phyloP scores from a whole-genome alignment of 179 eudicot genomes.

The Silene vulgaris region DNA sequence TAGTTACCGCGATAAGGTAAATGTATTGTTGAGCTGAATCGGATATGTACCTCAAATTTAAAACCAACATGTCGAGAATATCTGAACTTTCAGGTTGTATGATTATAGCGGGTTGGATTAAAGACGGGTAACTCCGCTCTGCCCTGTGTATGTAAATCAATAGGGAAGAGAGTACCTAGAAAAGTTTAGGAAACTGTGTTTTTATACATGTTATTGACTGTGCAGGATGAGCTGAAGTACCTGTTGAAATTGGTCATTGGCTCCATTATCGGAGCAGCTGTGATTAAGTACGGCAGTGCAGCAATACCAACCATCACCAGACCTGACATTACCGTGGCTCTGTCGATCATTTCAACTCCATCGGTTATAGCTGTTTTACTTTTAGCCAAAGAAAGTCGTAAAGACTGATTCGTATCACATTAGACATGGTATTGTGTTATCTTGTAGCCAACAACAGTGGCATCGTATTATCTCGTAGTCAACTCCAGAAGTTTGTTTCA shows the following conservation, averaged over 20 bases:
- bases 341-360: slow-evolving; percentile 16
- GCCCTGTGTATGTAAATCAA: background rate
- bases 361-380: slow-evolving; percentile 9
- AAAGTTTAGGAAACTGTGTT: background rate
- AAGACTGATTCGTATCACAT: slow-evolving; percentile 1
- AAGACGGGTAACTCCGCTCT: background rate
- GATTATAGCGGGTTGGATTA: background rate
- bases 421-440: background rate
- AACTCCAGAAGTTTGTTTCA: background rate
- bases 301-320: slow-evolving; percentile 7
- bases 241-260: slow-evolving; percentile 1
- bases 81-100: background rate
- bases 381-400: slow-evolving; percentile 3
- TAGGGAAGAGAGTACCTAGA: background rate
- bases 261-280: slow-evolving; percentile 14
- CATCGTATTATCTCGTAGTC: background rate
- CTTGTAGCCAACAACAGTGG: too few relatives aligned
- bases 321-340: slow-evolving; percentile 12
- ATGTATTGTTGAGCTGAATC: background rate
- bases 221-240: slow-evolving; percentile 15
- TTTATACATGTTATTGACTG: background rate
- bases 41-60: background rate
- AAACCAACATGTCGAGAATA: background rate
- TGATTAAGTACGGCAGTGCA: slow-evolving; percentile 18
- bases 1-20: background rate